Base-by-base conservation (phyloP, 1,284 basidiomycete genomes). In the Schizophyllum commune region DNA sequence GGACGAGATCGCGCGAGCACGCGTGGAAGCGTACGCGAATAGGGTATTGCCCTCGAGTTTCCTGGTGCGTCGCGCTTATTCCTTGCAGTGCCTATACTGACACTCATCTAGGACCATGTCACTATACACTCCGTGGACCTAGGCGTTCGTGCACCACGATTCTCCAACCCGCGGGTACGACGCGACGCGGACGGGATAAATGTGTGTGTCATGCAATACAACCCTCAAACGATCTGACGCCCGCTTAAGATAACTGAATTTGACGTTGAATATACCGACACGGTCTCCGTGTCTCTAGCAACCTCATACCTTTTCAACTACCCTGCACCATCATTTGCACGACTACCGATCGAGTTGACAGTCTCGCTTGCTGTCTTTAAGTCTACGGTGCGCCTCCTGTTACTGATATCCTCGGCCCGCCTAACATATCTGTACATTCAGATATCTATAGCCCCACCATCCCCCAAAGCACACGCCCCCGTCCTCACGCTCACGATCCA, bases 241-340 rank as follows among this genome's bases (percentile, higher is more conserved):
- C 32, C 58, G 22, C 27, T 53, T 32, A 67, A 86, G 83, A 77
- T 80, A 66, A 80, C 78, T 64, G 83, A 85, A 72, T 83, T 89
- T 62, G 85, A 85, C 68, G 76, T 89, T 67, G 76, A 77, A 32
- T 93, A 93, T 68, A 79, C 77, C 6, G 91, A 92, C 69, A 82
- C 81, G 6, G 64, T 89, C 54, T 91, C 90, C 1, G 73, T 92
- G 47, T 89, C 90, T 1, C 77, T 93, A 22, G 91, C 91, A 33
- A 92, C 91, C 0, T 88, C 89, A 21, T 88, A 90, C 67, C 74
- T 92, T 22, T 89, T 92, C 74, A 91, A 92, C 70, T 91, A 92
- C 67, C 91, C 90, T 13, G 84, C 86, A 73, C 73, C 86, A 1
- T 85, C 85, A 4, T 93, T 93, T 68, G 91, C 89, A 6, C 85